These are phyloP conservation scores for Bipolaris zeicola DNA, from an alignment of 2,329 filamentous ascomycete species.

Conservation along the genomic window DNA sequence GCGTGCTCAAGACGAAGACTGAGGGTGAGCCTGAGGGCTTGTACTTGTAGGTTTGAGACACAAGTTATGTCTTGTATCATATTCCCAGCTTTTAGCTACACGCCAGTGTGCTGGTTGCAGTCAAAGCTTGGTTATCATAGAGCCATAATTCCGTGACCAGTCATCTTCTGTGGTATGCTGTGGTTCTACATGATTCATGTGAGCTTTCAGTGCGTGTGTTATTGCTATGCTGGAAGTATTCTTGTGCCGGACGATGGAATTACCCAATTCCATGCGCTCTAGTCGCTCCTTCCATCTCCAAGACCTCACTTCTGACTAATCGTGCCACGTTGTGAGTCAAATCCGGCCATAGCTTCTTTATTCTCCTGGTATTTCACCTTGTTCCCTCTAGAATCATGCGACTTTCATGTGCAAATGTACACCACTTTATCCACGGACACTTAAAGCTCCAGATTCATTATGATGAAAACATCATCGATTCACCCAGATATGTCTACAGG, in stretches of 20 bases:
- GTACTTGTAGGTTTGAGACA: slow-evolving; percentile 75
- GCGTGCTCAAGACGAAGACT: slow-evolving; percentile 96
- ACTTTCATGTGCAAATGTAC: too few species aligned
- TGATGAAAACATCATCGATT: too few species aligned
- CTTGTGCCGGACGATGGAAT: too few species aligned
- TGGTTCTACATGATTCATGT: neutral
- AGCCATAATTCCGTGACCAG: slow-evolving; percentile 9
- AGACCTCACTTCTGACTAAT: neutral
- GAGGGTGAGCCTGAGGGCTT: slow-evolving; percentile 97
- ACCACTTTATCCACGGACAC: neutral
- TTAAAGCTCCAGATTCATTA: too few species aligned
- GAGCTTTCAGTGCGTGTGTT: too few species aligned
- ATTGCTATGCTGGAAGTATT: neutral
- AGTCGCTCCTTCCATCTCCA: neutral
- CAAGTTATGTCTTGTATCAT: slow-evolving; percentile 2
- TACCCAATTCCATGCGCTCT: neutral
- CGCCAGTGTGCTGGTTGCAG: slow-evolving; percentile 28
- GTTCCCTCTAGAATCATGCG: too few species aligned
- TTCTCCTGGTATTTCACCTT: too few species aligned
- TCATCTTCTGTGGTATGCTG: neutral
- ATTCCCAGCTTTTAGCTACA: slow-evolving; percentile 6
- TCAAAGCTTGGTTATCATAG: slow-evolving; percentile 9
- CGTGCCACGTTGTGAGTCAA: neutral
- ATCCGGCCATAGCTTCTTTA: too few species aligned
- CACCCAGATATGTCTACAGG: neutral